Evolutionary conservation across 129 eudicot genomes (phyloP).

Genomic region (Flaveria brownii): DNA sequence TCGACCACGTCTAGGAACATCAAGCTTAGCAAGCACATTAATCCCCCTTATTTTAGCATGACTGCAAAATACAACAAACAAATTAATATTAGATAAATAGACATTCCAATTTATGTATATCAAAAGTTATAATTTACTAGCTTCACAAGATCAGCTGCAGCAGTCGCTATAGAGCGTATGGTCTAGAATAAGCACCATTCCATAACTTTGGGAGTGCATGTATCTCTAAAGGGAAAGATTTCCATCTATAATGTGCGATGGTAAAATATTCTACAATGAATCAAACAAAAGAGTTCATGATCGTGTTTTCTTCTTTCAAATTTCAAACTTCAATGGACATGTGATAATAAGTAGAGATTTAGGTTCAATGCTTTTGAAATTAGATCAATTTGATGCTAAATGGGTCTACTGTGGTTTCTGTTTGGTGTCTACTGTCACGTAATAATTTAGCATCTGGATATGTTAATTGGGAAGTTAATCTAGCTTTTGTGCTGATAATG

Average conservation of each 20-base stretch:
- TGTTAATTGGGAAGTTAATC: too few species aligned
- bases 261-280: slow-evolving; percentile 76
- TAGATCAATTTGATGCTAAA: too few species aligned
- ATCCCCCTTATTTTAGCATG: slow-evolving; percentile 83
- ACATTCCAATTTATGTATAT: slow-evolving; percentile 5
- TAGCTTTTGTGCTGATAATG: too few species aligned
- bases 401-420: too few species aligned
- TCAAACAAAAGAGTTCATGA: slow-evolving; percentile 6
- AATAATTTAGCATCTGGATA: too few species aligned
- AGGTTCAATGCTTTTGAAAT: too few species aligned
- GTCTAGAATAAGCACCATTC: slow-evolving; percentile 81
- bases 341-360: too few species aligned
- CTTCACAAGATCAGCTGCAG: slow-evolving; percentile 88
- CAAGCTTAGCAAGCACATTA: slow-evolving; percentile 88
- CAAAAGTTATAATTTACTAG: slow-evolving; percentile 30
- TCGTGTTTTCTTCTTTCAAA: slow-evolving; percentile 1
- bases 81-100: slow-evolving; percentile 16
- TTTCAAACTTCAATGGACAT: too few species aligned
- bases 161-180: slow-evolving; percentile 81
- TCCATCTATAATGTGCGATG: slow-evolving; percentile 92
- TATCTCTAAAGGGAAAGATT: slow-evolving; percentile 92
- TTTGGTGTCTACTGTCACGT: too few species aligned
- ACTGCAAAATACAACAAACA: slow-evolving; percentile 40
- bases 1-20: slow-evolving; percentile 91
- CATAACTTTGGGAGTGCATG: slow-evolving; percentile 88